Base-by-base conservation (phyloP, 164 flowering plant species). In the Vitis labrusca region DNA sequence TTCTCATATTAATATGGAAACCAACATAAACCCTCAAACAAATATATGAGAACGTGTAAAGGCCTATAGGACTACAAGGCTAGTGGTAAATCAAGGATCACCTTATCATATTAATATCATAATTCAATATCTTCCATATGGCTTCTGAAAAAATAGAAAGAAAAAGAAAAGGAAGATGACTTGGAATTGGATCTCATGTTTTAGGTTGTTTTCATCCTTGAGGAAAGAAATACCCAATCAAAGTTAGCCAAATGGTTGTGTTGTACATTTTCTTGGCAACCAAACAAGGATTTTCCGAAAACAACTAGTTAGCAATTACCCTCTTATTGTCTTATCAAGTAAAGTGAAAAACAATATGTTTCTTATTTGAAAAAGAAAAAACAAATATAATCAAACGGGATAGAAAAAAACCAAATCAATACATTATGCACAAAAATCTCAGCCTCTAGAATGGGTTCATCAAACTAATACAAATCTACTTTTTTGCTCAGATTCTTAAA, bases 401-500 rank as follows among this genome's bases (percentile, higher is more conserved):
- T 4, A 23, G 27, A 73, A 61, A 67, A 64, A 74, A 53, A 65
- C 61, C 53, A 72, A 73, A 74, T 50, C 68, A 71, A 53, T 12
- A 68, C 61, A 73, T 65, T 50, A 70, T 50, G n/a, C 16, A 32
- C 59, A 65, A 63, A 57, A 63, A 72, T 54, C 54, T 37, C 64
- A 17, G 63, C 59, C 52, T 55, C 63, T 27, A 67, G 48, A 52
- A 30, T 11, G 53, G 62, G 32, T 66, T 64, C 66, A 69, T 74
- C 81, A 72, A 70, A 57, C 44, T 56, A 68, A 71, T 66, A 74
- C 73, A 80, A 79, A 76, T 69, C 74, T 52, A 63, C 77, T 73
- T 73, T 32, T 77, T 70, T 50, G 49, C 72, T 60, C 1, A 73
- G 85, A 84, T 82, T 85, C 86, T 77, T 57, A 51, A 64, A 71